phyloP scores from a whole-genome alignment of 148 eudicot genomes.

The Vaccinium corymbosum region DNA sequence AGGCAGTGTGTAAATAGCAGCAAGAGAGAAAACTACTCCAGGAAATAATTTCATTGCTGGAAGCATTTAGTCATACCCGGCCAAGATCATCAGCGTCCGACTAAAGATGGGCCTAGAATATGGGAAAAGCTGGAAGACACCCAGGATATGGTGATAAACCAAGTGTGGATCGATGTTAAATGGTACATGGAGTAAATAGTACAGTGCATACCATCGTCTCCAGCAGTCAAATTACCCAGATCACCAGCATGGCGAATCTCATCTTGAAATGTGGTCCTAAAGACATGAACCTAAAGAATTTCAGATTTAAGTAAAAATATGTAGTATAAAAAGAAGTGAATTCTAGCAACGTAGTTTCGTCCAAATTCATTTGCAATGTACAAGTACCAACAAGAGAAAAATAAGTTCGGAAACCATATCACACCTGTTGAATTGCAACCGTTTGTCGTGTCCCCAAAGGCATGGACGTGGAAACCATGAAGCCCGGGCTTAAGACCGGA shows the following conservation, averaged over 20 bases:
- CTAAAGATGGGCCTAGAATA: not conserved
- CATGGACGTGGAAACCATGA: conserved; percentile 93
- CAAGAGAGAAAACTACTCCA: not conserved
- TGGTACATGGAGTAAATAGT: not conserved
- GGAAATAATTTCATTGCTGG: not conserved
- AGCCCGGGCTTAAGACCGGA: conserved; percentile 81
- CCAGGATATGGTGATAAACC: no score
- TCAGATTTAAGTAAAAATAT: not conserved
- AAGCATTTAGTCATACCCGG: conserved; percentile 39
- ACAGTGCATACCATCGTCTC: conserved; percentile 68
- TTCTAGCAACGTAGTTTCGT: not conserved
- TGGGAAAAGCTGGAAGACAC: not conserved
- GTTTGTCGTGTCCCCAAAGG: conserved; percentile 92
- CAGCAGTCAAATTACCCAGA: conserved; percentile 79
- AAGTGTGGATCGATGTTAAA: not conserved
- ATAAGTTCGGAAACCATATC: not conserved
- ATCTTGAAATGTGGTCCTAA: conserved; percentile 87
- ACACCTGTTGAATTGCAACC: conserved; percentile 96
- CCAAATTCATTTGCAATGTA: not conserved
- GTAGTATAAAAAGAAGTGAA: not conserved
- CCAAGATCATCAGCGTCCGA: conserved; percentile 91
- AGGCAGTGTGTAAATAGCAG: not conserved
- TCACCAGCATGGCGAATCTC: conserved; percentile 92
- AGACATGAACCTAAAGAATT: not conserved
- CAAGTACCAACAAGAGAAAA: not conserved